These are phyloP conservation scores for Calamus simplicifolius DNA, from an alignment of 176 grass and related monocot genomes.

Conservation along the genomic window DNA sequence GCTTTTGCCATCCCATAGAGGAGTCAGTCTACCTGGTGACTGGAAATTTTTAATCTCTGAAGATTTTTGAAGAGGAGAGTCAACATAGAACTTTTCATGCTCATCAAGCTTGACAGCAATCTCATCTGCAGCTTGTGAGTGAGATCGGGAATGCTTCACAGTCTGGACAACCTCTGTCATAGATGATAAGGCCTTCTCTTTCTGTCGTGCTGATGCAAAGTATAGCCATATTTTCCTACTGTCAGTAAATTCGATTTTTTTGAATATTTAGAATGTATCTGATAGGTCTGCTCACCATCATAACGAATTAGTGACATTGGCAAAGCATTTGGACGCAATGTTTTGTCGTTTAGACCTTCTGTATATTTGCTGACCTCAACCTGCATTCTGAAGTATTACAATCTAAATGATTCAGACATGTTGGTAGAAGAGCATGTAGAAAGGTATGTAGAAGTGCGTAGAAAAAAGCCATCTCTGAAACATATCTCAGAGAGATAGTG, in stretches of 20 bases:
- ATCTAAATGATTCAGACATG: too few species aligned
- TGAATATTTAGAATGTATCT: not conserved
- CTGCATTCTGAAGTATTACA: slow-evolving; percentile 61
- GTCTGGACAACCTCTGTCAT: slow-evolving; percentile 89
- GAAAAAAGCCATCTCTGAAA: too few species aligned
- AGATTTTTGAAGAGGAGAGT: slow-evolving; percentile 23
- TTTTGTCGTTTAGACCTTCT: slow-evolving; percentile 88
- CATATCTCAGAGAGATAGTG: too few species aligned
- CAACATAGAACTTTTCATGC: slow-evolving; percentile 27
- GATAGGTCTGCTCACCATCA: slow-evolving; percentile 46
- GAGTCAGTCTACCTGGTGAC: slow-evolving; percentile 34
- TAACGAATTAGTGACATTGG: slow-evolving; percentile 95
- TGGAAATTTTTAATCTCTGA: slow-evolving; percentile 26
- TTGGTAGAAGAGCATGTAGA: not conserved
- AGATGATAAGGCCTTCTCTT: slow-evolving; percentile 84
- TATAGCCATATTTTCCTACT: not conserved
- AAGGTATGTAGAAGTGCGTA: not conserved
- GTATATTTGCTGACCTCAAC: slow-evolving; percentile 99
- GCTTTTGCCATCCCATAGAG: slow-evolving; percentile 45
- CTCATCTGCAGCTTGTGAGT: slow-evolving; percentile 27
- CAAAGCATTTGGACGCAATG: slow-evolving; percentile 78
- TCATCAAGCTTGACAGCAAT: slow-evolving; percentile 22
- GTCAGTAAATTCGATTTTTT: not conserved
- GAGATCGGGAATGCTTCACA: slow-evolving; percentile 54
- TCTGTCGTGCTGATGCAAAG: slow-evolving; percentile 53